Evolutionary conservation across 768 basidiomycete species (phyloP).

Genomic region (Coprinellus micaceus): DNA sequence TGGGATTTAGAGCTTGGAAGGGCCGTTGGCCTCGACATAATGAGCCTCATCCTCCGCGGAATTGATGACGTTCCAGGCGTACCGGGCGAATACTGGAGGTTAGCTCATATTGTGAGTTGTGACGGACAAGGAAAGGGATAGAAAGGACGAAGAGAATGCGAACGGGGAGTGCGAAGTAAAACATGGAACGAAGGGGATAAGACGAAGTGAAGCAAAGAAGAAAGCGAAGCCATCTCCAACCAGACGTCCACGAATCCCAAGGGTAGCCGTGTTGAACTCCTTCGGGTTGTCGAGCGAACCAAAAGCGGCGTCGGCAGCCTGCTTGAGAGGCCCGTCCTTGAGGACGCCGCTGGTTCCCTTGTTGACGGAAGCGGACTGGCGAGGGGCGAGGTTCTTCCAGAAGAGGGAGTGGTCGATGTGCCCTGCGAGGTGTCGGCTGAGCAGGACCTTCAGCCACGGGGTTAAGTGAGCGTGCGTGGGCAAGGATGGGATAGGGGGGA

Average conservation of each 20-base stretch:
- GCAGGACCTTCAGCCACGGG: no score
- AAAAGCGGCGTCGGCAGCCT: constrained; percentile 58
- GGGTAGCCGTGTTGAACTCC: constrained; percentile 68
- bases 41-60: constrained; percentile 70
- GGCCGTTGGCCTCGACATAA: constrained; percentile 36
- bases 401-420: constrained; percentile 96
- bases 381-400: constrained; percentile 91
- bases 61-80: neutral
- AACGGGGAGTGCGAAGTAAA: no score
- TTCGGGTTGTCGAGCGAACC: constrained; percentile 70
- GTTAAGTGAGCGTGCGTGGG: no score
- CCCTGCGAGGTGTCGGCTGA: constrained; percentile 50
- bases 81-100: no score
- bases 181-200: no score
- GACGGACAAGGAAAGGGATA: no score
- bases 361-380: constrained; percentile 39
- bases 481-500: no score
- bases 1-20: constrained; percentile 10
- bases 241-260: neutral
- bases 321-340: constrained; percentile 61
- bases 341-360: constrained; percentile 61
- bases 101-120: no score
- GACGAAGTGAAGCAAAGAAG: no score
- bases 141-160: no score
- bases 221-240: neutral